Conservation (phyloP, 495 filamentous ascomycete genomes). For the Tuber aestivum region DNA sequence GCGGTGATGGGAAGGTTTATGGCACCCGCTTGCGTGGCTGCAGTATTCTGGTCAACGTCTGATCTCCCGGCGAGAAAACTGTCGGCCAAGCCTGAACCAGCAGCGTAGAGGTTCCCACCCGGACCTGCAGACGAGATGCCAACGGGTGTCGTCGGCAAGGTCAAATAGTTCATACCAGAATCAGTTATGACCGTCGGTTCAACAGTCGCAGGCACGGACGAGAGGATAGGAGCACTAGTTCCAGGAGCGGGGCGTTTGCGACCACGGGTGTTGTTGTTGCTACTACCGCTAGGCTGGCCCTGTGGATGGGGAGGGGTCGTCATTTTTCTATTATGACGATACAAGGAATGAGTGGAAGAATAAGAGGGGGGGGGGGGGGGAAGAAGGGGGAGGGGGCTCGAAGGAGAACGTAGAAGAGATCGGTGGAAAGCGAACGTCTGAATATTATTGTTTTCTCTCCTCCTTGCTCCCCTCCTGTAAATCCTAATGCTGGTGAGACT, state of each 20-base stretch:
- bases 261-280: constrained; percentile 22
- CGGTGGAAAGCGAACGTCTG: constrained; percentile 13
- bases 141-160: constrained; percentile 15
- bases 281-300: constrained; percentile 27
- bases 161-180: constrained; percentile 30
- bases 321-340: constrained; percentile 30
- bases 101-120: constrained; percentile 26
- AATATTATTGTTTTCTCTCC: constrained; percentile 16
- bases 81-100: constrained; percentile 19
- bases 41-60: constrained; percentile 14
- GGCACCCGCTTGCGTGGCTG: constrained; percentile 16
- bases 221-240: constrained; percentile 26
- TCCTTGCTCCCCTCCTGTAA: constrained; percentile 13
- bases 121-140: constrained; percentile 21
- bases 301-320: constrained; percentile 37
- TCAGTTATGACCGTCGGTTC: constrained; percentile 8
- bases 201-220: constrained; percentile 21
- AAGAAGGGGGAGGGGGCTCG: constrained; percentile 15
- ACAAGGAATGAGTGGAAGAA: constrained; percentile 13
- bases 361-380: constrained; percentile 7
- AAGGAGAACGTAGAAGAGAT: constrained; percentile 15
- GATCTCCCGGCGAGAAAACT: constrained; percentile 15
- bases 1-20: constrained; percentile 24
- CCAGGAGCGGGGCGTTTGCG: constrained; percentile 39
- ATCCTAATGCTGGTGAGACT: background rate